These are phyloP conservation scores for Wickerhamiella spandovensis DNA, from an alignment of 805 yeast genomes.

Conservation along the genomic window DNA sequence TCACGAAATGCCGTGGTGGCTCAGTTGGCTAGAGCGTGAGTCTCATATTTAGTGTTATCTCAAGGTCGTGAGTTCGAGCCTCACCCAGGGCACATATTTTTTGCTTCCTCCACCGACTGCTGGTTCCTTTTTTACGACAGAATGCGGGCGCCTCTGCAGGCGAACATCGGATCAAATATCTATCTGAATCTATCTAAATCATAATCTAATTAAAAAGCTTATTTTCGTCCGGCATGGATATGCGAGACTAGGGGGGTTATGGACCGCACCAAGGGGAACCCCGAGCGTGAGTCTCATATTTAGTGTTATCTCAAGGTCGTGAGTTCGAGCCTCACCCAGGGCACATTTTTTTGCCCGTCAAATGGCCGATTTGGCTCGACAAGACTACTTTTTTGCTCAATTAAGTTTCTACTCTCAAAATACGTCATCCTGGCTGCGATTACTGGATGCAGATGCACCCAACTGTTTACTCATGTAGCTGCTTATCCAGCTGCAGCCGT, in stretches of 20 bases:
- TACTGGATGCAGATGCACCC: too few species aligned
- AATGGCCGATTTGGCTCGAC: background rate
- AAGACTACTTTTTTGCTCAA: too few species aligned
- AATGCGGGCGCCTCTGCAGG: too few species aligned
- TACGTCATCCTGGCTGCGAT: too few species aligned
- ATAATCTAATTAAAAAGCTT: too few species aligned
- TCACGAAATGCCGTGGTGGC: slow-evolving; percentile 3
- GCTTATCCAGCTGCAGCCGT: too few species aligned
- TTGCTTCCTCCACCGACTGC: background rate
- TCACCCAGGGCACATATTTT: slow-evolving; percentile 7
- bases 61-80: slow-evolving; percentile 11
- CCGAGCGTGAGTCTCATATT: slow-evolving; percentile 6
- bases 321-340: slow-evolving; percentile 9
- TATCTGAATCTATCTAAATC: too few species aligned
- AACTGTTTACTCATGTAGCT: background rate
- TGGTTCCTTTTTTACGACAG: too few species aligned
- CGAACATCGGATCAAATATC: too few species aligned
- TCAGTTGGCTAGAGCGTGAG: slow-evolving; percentile 7
- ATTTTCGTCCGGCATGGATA: background rate
- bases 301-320: slow-evolving; percentile 8
- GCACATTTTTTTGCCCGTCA: slow-evolving; percentile 1
- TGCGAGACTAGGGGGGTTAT: background rate
- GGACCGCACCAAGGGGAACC: background rate
- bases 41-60: slow-evolving; percentile 5
- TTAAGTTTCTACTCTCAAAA: too few species aligned